phyloP scores from a whole-genome alignment of 2,329 filamentous ascomycete species.

The Fusarium caatingaense region DNA sequence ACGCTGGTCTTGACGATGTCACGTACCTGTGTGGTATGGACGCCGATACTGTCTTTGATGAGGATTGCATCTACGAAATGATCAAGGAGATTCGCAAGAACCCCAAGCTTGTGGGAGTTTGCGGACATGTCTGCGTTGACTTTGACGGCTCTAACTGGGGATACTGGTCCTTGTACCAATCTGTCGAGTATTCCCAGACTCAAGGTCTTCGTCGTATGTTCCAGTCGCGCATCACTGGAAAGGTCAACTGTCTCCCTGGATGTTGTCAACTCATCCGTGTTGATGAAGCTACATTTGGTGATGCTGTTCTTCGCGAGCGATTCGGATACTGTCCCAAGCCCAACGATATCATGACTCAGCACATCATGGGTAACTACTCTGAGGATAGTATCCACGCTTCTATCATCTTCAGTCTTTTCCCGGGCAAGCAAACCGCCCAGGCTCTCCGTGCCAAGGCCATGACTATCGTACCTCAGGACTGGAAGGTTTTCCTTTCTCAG shows the following conservation, averaged over 20 bases:
- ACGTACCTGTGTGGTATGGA: slow-evolving; percentile 61
- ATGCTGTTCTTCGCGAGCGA: slow-evolving; percentile 57
- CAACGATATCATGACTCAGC: slow-evolving; percentile 61
- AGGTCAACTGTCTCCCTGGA: slow-evolving; percentile 61
- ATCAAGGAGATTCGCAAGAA: slow-evolving; percentile 57
- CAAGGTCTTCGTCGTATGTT: slow-evolving; percentile 61
- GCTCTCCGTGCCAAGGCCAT: slow-evolving; percentile 60
- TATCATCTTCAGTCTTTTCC: slow-evolving; percentile 60
- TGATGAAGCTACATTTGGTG: slow-evolving; percentile 61
- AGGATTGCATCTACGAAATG: slow-evolving; percentile 58
- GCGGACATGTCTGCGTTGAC: slow-evolving; percentile 61
- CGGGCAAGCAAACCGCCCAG: slow-evolving; percentile 58
- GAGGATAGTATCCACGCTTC: slow-evolving; percentile 63
- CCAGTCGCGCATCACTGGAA: slow-evolving; percentile 61
- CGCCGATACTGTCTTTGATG: slow-evolving; percentile 60
- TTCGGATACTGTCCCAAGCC: slow-evolving; percentile 62
- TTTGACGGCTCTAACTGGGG: slow-evolving; percentile 56
- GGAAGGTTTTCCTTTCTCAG: slow-evolving; percentile 61
- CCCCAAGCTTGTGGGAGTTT: slow-evolving; percentile 59
- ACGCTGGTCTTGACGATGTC: slow-evolving; percentile 53
- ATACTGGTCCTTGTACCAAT: slow-evolving; percentile 60
- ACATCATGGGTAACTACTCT: slow-evolving; percentile 61
- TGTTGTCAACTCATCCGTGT: slow-evolving; percentile 63
- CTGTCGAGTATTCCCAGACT: slow-evolving; percentile 60
- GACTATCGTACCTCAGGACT: slow-evolving; percentile 58